phyloP scores from a whole-genome alignment of 2,329 filamentous ascomycete species.

The Cladosporium sp. region DNA sequence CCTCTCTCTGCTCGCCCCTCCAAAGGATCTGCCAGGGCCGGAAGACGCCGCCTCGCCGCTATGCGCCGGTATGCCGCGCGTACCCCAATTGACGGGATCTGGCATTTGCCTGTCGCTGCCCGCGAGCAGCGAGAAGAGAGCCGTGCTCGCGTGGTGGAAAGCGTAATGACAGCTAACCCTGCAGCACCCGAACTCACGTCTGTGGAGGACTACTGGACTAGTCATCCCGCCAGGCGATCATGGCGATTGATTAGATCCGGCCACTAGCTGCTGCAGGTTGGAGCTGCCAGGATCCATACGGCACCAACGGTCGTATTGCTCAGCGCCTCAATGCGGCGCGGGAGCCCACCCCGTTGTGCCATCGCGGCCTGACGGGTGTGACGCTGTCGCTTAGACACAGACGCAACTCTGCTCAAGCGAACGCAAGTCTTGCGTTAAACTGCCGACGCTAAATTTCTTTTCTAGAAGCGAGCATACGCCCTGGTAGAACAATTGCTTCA shows the following conservation, averaged over 20 bases:
- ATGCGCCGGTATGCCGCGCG: background rate
- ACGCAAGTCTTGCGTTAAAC: background rate
- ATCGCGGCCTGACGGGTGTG: background rate
- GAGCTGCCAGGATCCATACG: background rate
- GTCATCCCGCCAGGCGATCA: background rate
- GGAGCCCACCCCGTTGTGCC: background rate
- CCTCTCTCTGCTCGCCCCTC: background rate
- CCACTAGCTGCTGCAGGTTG: background rate
- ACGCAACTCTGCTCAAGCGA: background rate
- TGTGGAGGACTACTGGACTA: background rate
- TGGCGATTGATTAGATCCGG: background rate
- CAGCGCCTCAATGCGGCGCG: background rate
- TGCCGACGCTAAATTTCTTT: background rate
- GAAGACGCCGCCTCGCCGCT: background rate
- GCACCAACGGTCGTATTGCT: background rate
- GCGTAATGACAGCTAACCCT: background rate
- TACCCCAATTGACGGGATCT: background rate
- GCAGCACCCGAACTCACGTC: background rate
- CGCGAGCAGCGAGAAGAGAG: background rate
- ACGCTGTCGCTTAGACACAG: background rate
- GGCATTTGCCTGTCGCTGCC: background rate
- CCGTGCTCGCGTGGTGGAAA: background rate
- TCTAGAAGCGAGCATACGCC: background rate
- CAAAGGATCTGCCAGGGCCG: background rate
- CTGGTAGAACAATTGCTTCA: background rate